Conservation (phyloP, 768 basidiomycete genomes). For the Arthromyces matolae region DNA sequence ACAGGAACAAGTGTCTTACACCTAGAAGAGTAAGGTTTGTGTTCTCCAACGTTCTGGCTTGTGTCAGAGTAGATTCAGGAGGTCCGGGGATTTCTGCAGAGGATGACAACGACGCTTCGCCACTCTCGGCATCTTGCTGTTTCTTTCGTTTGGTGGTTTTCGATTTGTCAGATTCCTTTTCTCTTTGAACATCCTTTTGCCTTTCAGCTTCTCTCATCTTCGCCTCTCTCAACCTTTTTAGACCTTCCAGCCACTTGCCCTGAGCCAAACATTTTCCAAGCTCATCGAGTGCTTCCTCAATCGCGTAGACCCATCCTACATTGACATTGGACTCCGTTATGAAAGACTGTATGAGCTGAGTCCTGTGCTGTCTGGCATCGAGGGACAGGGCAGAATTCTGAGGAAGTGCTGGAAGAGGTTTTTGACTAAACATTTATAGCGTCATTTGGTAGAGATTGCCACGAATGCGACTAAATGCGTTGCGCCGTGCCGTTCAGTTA, state of each 20-base stretch:
- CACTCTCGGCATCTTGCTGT: slow-evolving; percentile 12
- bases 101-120: slow-evolving; percentile 17
- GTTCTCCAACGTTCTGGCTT: no score
- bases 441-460: background rate
- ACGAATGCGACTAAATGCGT: no score
- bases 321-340: slow-evolving; percentile 34
- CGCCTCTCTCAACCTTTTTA: slow-evolving; percentile 31
- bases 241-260: slow-evolving; percentile 46
- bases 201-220: slow-evolving; percentile 16
- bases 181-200: no score
- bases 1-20: slow-evolving; percentile 49
- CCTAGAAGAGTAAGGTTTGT: no score
- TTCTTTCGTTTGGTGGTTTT: background rate
- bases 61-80: no score
- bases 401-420: slow-evolving; percentile 37
- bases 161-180: slow-evolving; percentile 15
- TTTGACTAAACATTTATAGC: slow-evolving; percentile 25
- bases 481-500: no score
- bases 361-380: slow-evolving; percentile 39
- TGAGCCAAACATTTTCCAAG: slow-evolving; percentile 36
- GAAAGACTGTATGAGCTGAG: slow-evolving; percentile 37
- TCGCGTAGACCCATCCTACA: slow-evolving; percentile 38
- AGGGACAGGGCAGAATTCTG: slow-evolving; percentile 24
- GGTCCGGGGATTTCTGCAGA: slow-evolving; percentile 23
- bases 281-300: slow-evolving; percentile 48